Evolutionary conservation across 1,139 yeast genomes (phyloP).

Genomic region (Martiniozyma asiatica): DNA sequence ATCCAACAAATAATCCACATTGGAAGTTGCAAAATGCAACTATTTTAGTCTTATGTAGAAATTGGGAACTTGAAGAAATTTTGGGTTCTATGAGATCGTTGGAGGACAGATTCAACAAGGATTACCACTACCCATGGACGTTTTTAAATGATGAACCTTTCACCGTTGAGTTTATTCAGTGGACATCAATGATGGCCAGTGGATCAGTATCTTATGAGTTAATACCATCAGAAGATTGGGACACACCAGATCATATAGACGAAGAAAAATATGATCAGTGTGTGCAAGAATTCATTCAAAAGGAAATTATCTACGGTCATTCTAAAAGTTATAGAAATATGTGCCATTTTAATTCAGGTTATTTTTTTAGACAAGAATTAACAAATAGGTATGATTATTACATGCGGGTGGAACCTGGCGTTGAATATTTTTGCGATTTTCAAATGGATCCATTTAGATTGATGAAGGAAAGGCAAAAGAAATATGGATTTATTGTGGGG

Average conservation of each 20-base stretch:
- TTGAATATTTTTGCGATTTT: slow-evolving; percentile 74
- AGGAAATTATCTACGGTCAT: slow-evolving; percentile 64
- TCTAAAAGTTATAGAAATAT: slow-evolving; percentile 69
- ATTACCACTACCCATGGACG: slow-evolving; percentile 75
- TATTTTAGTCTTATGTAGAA: slow-evolving; percentile 59
- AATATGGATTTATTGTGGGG: slow-evolving; percentile 78
- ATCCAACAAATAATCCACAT: no score
- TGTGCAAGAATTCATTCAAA: slow-evolving; percentile 42
- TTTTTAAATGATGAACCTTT: slow-evolving; percentile 78
- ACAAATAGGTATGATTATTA: slow-evolving; percentile 65
- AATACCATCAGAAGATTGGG: slow-evolving; percentile 58
- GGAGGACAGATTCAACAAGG: slow-evolving; percentile 59
- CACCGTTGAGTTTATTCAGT: slow-evolving; percentile 47
- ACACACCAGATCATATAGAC: slow-evolving; percentile 42
- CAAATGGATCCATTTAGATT: slow-evolving; percentile 79
- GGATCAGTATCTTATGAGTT: slow-evolving; percentile 67
- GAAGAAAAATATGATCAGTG: slow-evolving; percentile 32
- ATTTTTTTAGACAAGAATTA: slow-evolving; percentile 62
- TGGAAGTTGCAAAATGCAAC: slow-evolving; percentile 44
- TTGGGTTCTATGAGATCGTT: slow-evolving; percentile 36
- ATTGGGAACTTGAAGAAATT: slow-evolving; percentile 35
- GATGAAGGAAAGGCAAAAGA: slow-evolving; percentile 58
- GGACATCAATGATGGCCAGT: slow-evolving; percentile 76
- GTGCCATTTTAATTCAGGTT: slow-evolving; percentile 79
- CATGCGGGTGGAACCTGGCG: slow-evolving; percentile 90